Conservation (phyloP, 73 alveolate genomes). For the Uronychia binucleata region DNA sequence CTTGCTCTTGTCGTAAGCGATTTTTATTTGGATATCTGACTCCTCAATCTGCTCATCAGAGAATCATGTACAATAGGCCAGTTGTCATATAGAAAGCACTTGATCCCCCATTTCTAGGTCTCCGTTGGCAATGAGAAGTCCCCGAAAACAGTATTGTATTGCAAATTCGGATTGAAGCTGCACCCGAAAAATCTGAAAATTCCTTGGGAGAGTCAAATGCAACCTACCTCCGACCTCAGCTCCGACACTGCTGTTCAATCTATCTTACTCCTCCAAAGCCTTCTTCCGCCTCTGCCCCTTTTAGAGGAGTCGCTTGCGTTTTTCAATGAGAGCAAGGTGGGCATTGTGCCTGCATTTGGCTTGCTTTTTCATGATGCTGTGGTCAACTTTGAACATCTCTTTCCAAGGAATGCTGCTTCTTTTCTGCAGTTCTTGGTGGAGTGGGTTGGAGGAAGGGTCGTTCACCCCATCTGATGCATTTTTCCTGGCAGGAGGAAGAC, state of each 20-base stretch:
- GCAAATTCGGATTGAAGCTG: neutral
- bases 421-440: neutral
- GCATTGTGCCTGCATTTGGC: neutral
- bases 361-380: neutral
- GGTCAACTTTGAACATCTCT: neutral
- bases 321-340: neutral
- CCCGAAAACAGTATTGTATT: neutral
- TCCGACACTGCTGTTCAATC: neutral
- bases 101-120: neutral
- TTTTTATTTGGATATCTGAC: conserved; percentile 6
- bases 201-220: too few species aligned
- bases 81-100: neutral
- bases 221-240: neutral
- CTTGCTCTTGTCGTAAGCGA: conserved; percentile 29
- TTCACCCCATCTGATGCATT: too few species aligned
- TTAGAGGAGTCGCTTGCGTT: neutral
- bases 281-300: neutral
- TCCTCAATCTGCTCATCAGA: neutral
- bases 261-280: too few species aligned
- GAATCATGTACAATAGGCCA: neutral
- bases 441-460: too few species aligned
- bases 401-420: neutral
- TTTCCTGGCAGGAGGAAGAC: too few species aligned
- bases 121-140: neutral
- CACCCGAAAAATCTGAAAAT: neutral